A percentile compares a stretch with the other conserved stretches of the same genome.
Evolutionary conservation across 2,329 filamentous ascomycete species (phyloP).

Genomic region (Fusarium tricinctum): DNA sequence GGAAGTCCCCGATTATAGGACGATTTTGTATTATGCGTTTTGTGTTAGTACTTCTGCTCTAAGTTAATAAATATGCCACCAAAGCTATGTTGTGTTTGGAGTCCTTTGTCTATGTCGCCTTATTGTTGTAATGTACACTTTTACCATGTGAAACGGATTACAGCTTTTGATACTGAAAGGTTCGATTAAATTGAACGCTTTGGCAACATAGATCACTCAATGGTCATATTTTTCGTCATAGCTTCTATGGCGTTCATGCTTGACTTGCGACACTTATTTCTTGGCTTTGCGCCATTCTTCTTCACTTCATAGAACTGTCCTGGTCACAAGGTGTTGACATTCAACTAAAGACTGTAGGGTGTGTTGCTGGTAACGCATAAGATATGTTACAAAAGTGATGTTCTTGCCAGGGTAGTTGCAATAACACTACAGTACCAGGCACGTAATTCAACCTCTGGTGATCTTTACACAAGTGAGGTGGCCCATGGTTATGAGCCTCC

Average conservation of each 20-base stretch:
- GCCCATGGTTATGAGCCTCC: background rate
- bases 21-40: slow-evolving; percentile 17
- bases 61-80: background rate
- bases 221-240: too few relatives aligned
- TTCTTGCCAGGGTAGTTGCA: too few relatives aligned
- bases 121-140: background rate
- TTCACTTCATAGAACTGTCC: too few relatives aligned
- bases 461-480: background rate
- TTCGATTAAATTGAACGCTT: too few relatives aligned
- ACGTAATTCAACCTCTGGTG: background rate
- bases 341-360: too few relatives aligned
- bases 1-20: slow-evolving; percentile 24
- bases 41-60: background rate
- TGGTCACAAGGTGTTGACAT: background rate
- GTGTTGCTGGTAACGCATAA: background rate
- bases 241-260: too few relatives aligned
- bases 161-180: too few relatives aligned
- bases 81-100: background rate
- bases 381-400: background rate
- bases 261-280: background rate
- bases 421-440: too few relatives aligned
- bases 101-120: too few relatives aligned
- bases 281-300: slow-evolving; percentile 20
- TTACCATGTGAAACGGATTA: too few relatives aligned
- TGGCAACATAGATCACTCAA: too few relatives aligned